phyloP scores from a whole-genome alignment of 441 rosid species.

The Syzygium malaccense region DNA sequence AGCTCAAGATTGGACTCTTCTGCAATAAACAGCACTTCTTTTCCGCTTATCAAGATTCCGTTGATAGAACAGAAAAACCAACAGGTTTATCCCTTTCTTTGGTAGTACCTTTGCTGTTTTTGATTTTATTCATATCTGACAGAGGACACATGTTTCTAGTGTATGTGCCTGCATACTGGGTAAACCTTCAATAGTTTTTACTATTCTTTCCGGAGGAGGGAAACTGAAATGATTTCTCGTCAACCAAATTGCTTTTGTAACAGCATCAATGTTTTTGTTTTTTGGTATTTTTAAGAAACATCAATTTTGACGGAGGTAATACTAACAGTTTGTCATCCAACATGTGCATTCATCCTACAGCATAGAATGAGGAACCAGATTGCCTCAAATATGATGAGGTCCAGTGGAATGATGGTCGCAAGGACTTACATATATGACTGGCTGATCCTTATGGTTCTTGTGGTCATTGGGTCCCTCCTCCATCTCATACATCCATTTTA shows the following conservation, averaged over 20 bases:
- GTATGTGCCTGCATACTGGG: background rate
- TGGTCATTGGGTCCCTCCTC: background rate
- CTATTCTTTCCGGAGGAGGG: background rate
- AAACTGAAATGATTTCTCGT: background rate
- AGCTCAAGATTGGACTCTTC: background rate
- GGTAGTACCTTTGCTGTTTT: background rate
- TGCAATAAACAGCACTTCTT: background rate
- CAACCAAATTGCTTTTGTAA: background rate
- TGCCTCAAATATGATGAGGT: background rate
- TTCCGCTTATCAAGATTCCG: background rate
- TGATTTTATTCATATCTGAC: background rate
- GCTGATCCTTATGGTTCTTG: conserved; percentile 1
- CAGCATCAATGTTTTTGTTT: background rate
- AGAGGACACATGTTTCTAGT: background rate
- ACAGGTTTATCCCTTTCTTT: background rate
- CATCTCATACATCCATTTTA: conserved; percentile 3
- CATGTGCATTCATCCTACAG: background rate
- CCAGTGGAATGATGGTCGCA: background rate
- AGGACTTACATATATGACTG: conserved; percentile 5
- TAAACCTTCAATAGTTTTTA: background rate
- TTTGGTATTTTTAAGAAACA: background rate
- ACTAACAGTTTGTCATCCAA: background rate
- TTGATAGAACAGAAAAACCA: background rate
- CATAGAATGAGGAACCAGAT: background rate
- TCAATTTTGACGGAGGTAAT: background rate